Conservation (phyloP, 441 rosid genomes). For the Hura crepitans region DNA sequence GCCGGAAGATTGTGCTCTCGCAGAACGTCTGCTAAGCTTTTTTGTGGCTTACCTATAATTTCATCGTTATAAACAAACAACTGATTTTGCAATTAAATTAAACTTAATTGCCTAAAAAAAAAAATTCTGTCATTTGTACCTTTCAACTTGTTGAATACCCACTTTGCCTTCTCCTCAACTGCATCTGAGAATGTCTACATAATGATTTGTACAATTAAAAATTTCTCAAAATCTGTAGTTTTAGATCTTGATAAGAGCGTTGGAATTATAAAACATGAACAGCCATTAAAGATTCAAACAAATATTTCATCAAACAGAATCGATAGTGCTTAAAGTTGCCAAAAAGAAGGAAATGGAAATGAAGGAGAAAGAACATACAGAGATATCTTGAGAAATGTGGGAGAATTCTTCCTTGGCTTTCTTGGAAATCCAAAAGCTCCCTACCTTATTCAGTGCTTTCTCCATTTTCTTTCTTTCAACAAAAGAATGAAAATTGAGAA, state of each 20-base stretch:
- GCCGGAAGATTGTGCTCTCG: slow-evolving; percentile 73
- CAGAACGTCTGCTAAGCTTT: slow-evolving; percentile 56
- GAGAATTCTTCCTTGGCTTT: slow-evolving; percentile 76
- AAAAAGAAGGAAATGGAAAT: neutral
- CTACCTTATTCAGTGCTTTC: slow-evolving; percentile 69
- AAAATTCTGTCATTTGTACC: slow-evolving; percentile 27
- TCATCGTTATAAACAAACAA: no score
- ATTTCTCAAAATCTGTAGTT: neutral
- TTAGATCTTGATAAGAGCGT: neutral
- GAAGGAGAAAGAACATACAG: slow-evolving; percentile 32
- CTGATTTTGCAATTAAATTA: no score
- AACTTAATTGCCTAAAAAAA: neutral
- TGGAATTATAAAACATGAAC: no score
- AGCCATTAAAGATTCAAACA: neutral
- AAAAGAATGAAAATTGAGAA: neutral
- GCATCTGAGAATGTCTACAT: slow-evolving; percentile 64
- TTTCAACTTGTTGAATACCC: slow-evolving; percentile 85
- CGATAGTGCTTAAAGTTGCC: neutral
- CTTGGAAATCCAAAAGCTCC: slow-evolving; percentile 71
- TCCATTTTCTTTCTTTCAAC: slow-evolving; percentile 42
- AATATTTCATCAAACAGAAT: neutral
- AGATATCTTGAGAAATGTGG: slow-evolving; percentile 59
- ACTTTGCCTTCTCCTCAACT: slow-evolving; percentile 87
- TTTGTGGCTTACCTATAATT: slow-evolving; percentile 5
- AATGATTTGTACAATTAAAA: neutral